Base-by-base conservation (phyloP, 768 basidiomycete genomes). In the Russula sp. region DNA sequence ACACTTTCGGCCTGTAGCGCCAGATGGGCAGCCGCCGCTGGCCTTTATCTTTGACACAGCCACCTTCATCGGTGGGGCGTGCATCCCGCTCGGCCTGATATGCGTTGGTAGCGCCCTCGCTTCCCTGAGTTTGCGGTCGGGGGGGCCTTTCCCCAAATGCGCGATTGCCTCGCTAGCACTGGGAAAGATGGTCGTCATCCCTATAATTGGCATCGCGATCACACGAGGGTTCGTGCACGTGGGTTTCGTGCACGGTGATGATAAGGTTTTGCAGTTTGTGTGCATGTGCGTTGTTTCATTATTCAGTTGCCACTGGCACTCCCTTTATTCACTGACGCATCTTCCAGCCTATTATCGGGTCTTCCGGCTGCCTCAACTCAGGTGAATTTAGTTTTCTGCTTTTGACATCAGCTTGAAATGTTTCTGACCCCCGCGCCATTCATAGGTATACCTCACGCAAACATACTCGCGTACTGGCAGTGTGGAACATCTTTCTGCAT, bases 11-110 rank as follows among this genome's bases (percentile, higher is more conserved):
- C 68, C 68, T 6, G 13, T 28, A 7, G 84, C 85, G 0, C 88
- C 88, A 0, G 88, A 89, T 67, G 86, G 87, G 0, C 77, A 82
- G 64, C 86, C 88, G 1, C 87, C 87, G 0, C 81, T 89, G 20
- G 79, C 83, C 0, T 80, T 89, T 65, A 50, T 89, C 42, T 69
- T 85, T 61, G 83, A 87, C 61, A 81, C 83, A 0, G 74, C 82
- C 0, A 72, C 75, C 1, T 89, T 89, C 68, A 77, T 88, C 42
- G 86, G 88, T 0, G 80, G 73, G 1, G 87, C 86, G 1, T 81
- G 83, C 4, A 83, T 90, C 0, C 88, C 88, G 0, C 68, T 88
- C 2, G 86, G 85, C 1, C 72, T 89, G 11, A 78, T 86, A 13
- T 83, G 81, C 6, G 76, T 89, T 4, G 88, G 88, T 0, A 83